Evolutionary conservation across 2,329 filamentous ascomycete species (phyloP), one percentile per base, ranked within the genome.

Genomic region (Tolypocladium inflatum): DNA sequence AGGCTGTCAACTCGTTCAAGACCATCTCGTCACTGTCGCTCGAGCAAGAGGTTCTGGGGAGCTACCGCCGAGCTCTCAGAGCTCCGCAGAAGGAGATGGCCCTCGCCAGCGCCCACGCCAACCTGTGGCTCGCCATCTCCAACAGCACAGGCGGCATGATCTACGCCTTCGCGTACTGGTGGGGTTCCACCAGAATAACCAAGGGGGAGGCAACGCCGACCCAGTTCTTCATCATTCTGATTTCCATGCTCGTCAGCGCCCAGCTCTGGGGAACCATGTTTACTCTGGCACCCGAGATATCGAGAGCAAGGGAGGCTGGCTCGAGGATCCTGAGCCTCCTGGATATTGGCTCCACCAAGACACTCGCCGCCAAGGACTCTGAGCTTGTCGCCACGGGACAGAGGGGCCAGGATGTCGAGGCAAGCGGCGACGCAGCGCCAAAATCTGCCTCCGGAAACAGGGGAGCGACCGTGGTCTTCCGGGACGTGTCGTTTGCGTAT

Each of bases 141-240:
- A 82, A 84, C 66, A 81, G 79, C 62, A 74, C 81, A 11, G 81
- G 84, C 23, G 88, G 87, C 65, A 78, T 89, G 55, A 82, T 90
- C 33, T 89, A 91, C 65, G 86, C 87, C 0, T 80, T 92, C 57
- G 86, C 87, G 0, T 91, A 90, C 71, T 92, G 88, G 87, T 92
- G 88, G 87, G 88, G 88, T 4, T 80, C 87, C 0, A 86, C 83
- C 64, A 83, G 85, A 61, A 89, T 91, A 59, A 80, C 85, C 55
- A 77, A 80, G 48, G 87, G 88, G 5, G 74, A 82, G 58, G 87
- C 87, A 63, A 77, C 74, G 3, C 81, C 81, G 50, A 82, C 85
- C 38, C 80, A 88, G n/a, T 91, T 91, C 73, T 85, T 91, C 69
- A 87, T 89, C 64, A 86, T 91, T 9, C 77, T 90, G 4, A 79